Evolutionary conservation across 1,284 basidiomycete species (phyloP).

Genomic region (Neolentinus lepideus): DNA sequence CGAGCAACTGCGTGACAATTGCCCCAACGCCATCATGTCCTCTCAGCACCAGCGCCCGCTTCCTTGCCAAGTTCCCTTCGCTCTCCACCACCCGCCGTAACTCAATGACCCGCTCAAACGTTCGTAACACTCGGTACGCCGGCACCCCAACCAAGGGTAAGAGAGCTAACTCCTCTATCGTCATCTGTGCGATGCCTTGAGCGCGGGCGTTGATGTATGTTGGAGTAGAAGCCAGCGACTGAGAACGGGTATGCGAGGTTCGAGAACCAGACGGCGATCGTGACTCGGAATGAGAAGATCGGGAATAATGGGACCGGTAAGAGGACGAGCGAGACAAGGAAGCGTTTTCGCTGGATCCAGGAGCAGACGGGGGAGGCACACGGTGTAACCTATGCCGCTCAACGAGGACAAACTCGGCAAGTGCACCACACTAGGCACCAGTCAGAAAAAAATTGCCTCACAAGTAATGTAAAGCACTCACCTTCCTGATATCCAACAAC

Average conservation of each 20-base stretch:
- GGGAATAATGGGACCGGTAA: neutral
- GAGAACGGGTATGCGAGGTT: constrained; percentile 14
- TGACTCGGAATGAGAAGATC: neutral
- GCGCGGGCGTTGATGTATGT: neutral
- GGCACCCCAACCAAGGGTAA: constrained; percentile 71
- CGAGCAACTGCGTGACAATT: constrained; percentile 70
- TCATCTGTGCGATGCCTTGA: constrained; percentile 21
- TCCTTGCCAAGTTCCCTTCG: constrained; percentile 14
- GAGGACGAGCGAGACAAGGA: neutral
- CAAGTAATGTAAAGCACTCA: no score
- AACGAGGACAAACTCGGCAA: constrained; percentile 77
- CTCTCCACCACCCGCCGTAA: neutral
- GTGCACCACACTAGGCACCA: constrained; percentile 66
- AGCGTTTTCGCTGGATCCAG: constrained; percentile 8
- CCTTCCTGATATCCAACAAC: constrained; percentile 70
- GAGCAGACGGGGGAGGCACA: constrained; percentile 47
- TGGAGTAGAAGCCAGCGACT: constrained; percentile 11
- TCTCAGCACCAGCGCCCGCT: constrained; percentile 59
- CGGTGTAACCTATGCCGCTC: constrained; percentile 74
- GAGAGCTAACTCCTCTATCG: constrained; percentile 74
- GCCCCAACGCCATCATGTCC: constrained; percentile 76
- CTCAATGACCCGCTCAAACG: constrained; percentile 23
- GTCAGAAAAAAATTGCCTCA: no score
- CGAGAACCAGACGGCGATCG: constrained; percentile 17
- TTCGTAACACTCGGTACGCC: constrained; percentile 71